Percentiles rank a stretch among this genome's conserved stretches.
phyloP scores from a whole-genome alignment of 257 asterid species.

The Capsicum rhomboideum region DNA sequence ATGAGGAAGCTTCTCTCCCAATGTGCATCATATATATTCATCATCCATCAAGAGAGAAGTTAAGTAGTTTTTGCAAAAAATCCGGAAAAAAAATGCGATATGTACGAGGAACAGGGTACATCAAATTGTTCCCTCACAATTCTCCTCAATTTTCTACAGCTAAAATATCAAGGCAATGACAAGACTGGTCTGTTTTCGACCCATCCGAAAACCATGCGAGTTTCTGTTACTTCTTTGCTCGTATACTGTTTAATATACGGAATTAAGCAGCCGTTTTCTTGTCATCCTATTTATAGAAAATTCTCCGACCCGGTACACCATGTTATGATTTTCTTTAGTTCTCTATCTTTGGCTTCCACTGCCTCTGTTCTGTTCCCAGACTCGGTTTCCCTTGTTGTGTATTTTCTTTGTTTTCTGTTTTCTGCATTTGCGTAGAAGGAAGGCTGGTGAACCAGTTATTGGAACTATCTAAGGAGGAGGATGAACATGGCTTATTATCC shows the following conservation, averaged over 20 bases:
- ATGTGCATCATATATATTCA: too few species aligned
- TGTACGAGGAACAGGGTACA: not conserved
- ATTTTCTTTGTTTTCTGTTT: not conserved
- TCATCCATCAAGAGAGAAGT: too few species aligned
- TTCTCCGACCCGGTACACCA: not conserved
- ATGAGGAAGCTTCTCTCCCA: too few species aligned
- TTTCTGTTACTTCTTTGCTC: not conserved
- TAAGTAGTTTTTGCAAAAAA: too few species aligned
- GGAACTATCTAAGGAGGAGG: not conserved
- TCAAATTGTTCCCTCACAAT: not conserved
- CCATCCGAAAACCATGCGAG: not conserved
- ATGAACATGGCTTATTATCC: not conserved
- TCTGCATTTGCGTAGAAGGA: not conserved
- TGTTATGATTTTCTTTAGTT: not conserved
- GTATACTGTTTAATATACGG: not conserved
- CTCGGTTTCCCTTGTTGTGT: not conserved
- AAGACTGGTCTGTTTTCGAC: constrained; percentile 1
- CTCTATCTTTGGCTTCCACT: not conserved
- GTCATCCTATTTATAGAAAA: not conserved
- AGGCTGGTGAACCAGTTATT: not conserved
- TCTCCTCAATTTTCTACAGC: not conserved
- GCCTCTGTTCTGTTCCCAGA: not conserved
- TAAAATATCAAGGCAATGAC: not conserved
- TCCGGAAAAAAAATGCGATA: too few species aligned
- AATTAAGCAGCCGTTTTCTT: not conserved